Base-by-base conservation (phyloP, 1,284 basidiomycete genomes). In the Tausonia pullulans region DNA sequence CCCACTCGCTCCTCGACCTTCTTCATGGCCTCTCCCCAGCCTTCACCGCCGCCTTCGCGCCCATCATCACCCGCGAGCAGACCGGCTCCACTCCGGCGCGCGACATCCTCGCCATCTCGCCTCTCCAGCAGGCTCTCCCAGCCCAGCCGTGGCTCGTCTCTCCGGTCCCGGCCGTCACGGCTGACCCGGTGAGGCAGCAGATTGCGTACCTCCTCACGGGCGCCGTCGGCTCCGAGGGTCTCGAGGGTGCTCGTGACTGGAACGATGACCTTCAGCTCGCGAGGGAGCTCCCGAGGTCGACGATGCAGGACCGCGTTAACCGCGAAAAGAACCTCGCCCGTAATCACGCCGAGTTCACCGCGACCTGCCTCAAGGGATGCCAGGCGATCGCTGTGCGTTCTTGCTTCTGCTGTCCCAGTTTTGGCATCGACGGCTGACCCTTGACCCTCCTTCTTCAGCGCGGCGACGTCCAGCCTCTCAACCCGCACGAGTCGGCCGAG, bases 181-280 rank as follows among this genome's bases (percentile, higher is more conserved):
- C 73, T n/a, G 81, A 83, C 68, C 70, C 77, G n/a, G 73, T 82
- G 55, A 76, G 81, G 63, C 77, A 79, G 16, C 82, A 83, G 72
- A 74, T 80, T 13, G 81, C 81, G 4, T 83, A 79, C 76, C 74
- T 82, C 52, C 77, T 81, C 68, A 80, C 80, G 1, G 81, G 81
- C 45, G 79, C 78, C 52, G 78, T 73, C 63, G 75, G 74, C 2
- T 74, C 78, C 41, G 80, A 82, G 60, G 77, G 75, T 14, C 74
- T 82, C 43, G 81, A 82, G 63, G 76, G 74, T 27, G 78, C 80
- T 4, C 75, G 81, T 63, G 82, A 83, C 71, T 83, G 82, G 82
- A 82, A 82, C 72, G 82, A 83, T 69, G 82, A 83, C 74, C 77
- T 82, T 50, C 80, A 81, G 68, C 78, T 79, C 50, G 78, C 79